Evolutionary conservation across 169 alveolate species (phyloP).

Genomic region (Eimeria maxima): DNA sequence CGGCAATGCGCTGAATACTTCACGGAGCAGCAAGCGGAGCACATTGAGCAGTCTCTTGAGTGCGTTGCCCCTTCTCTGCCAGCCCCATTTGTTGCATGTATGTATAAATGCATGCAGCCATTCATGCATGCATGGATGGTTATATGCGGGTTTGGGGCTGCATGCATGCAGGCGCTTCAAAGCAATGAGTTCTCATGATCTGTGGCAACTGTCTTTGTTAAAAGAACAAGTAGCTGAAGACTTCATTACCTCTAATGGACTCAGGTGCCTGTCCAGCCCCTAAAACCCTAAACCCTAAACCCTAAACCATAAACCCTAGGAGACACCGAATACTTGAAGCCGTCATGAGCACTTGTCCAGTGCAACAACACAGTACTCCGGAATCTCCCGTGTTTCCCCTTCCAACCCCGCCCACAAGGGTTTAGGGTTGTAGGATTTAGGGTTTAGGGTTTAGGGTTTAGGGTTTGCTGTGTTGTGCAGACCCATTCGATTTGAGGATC

Average conservation of each 20-base stretch:
- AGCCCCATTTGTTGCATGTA: neutral
- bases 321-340: too few relatives aligned
- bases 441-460: neutral
- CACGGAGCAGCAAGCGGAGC: slow-evolving; percentile 70
- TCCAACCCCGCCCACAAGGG: too few relatives aligned
- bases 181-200: neutral
- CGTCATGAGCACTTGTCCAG: too few relatives aligned
- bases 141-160: neutral
- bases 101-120: neutral
- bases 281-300: neutral
- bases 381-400: too few relatives aligned
- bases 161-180: neutral
- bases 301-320: neutral
- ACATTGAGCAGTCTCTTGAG: slow-evolving; percentile 28
- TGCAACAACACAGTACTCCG: too few relatives aligned
- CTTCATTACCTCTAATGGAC: neutral
- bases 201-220: slow-evolving; percentile 37
- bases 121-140: neutral
- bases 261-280: neutral
- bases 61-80: neutral
- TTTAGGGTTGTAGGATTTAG: neutral
- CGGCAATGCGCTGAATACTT: slow-evolving; percentile 27
- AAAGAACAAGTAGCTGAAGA: neutral
- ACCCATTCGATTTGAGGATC: slow-evolving; percentile 69
- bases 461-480: neutral